These are phyloP conservation scores for Globisporangium polare DNA, from an alignment of 352 stramenopile genomes.

Conservation along the genomic window DNA sequence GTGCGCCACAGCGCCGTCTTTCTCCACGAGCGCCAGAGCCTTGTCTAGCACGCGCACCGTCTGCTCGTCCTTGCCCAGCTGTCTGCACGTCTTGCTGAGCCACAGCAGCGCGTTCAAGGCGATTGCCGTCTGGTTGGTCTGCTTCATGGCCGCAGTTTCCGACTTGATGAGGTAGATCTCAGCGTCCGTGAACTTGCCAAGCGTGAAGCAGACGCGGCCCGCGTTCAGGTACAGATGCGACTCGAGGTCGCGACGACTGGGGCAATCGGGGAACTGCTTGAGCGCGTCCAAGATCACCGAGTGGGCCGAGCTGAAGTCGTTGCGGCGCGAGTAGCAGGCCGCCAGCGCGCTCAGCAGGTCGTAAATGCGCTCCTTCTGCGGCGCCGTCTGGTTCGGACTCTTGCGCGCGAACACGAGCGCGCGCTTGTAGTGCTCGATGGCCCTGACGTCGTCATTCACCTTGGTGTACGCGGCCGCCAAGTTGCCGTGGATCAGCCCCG, in stretches of 20 bases:
- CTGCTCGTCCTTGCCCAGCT: conserved; percentile 26
- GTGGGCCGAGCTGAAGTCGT: conserved; percentile 50
- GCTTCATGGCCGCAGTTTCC: conserved; percentile 23
- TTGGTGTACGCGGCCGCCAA: conserved; percentile 54
- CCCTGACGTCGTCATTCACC: conserved; percentile 46
- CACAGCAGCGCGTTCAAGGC: conserved; percentile 44
- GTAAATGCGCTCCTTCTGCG: conserved; percentile 50
- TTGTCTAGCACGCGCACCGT: conserved; percentile 15
- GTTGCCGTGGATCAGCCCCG: conserved; percentile 61
- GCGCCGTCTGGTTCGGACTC: conserved; percentile 21
- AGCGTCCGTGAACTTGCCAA: conserved; percentile 43
- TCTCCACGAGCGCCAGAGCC: conserved; percentile 17
- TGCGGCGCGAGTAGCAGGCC: conserved; percentile 46
- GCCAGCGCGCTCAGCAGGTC: conserved; percentile 56
- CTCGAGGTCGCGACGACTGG: conserved; percentile 35
- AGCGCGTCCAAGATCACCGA: conserved; percentile 50
- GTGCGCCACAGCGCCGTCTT: conserved; percentile 18
- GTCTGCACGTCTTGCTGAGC: conserved; percentile 44
- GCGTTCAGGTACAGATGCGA: conserved; percentile 51
- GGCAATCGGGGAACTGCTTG: conserved; percentile 38
- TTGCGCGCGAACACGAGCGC: conserved; percentile 40
- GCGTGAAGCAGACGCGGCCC: conserved; percentile 50
- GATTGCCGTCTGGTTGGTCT: conserved; percentile 26
- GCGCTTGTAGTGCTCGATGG: conserved; percentile 59
- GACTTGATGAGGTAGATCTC: conserved; percentile 40